Base-by-base conservation (phyloP, 176 grass and related monocot genomes). In the Rhipidocladum racemiflorum region DNA sequence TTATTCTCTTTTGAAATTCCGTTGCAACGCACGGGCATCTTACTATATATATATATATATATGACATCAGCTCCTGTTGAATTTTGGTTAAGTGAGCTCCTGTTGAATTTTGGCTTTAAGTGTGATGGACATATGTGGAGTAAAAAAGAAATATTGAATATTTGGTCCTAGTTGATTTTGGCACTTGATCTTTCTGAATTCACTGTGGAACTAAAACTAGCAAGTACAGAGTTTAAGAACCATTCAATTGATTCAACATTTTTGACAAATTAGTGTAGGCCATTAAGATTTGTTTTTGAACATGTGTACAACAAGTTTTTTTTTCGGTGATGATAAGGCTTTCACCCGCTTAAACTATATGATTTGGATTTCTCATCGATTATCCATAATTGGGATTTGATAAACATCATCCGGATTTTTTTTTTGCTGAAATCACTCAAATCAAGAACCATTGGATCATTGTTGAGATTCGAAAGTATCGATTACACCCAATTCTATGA, bases 261-360 rank as follows among this genome's bases (percentile, higher is more conserved):
- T 80, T 84, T 21, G 21, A 69, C 71, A 76, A 55, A 75, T 75
- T 32, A 77, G 62, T 44, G 57, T 10, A 38, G 54, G 21, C 32
- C 5, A 34, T 34, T 34, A 23, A 40, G 17, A 88, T 66, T 54
- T 72, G 24, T 40, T 20, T 79, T 30, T 23, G 2, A n/a, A 67
- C 29, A 74, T 68, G 72, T 51, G 35, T 30, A 38, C 13, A 0
- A 1, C 64, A 87, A 43, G 42, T 11, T 3, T 43, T 12, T 43
- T 9, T 42, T 32, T 79, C 43, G 51, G 25, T 38, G 35, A 40
- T 1, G 8, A 9, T 8, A 40, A 72, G 54, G 16, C 23, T 77
- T 60, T 68, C 38, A 7, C 5, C 32, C 12, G 40, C 40, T 49
- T 64, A 28, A 46, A 43, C 32, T 32, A 49, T 56, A 8, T 72